A percentile compares a stretch with the other conserved stretches of the same genome.
These are phyloP conservation scores for Fusarium sp. DNA, from an alignment of 2,329 filamentous ascomycete species.

Conservation along the genomic window DNA sequence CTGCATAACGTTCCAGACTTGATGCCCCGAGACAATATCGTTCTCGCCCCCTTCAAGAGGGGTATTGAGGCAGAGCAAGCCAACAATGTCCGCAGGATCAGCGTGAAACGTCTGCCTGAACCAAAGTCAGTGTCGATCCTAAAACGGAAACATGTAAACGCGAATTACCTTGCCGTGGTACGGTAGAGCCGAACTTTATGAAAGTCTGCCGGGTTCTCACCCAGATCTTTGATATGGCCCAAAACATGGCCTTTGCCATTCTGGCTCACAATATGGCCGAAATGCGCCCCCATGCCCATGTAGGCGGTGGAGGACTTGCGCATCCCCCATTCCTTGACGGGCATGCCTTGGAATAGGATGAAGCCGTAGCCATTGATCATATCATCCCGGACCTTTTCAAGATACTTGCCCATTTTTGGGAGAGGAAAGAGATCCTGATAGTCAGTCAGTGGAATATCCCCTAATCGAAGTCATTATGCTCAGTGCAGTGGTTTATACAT, in stretches of 20 bases:
- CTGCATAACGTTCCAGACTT: constrained; percentile 85
- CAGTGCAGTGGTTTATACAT: not conserved
- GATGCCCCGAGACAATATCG: constrained; percentile 81
- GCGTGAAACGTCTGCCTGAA: constrained; percentile 70
- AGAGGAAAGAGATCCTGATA: constrained; percentile 55
- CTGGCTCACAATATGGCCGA: constrained; percentile 88
- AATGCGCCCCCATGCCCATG: constrained; percentile 85
- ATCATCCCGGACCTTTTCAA: constrained; percentile 54
- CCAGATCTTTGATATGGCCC: constrained; percentile 88
- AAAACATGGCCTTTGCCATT: constrained; percentile 86
- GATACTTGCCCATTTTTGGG: constrained; percentile 47
- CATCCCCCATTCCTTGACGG: constrained; percentile 79
- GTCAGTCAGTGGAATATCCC: not conserved
- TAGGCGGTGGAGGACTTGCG: constrained; percentile 85
- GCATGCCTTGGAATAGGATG: constrained; percentile 88
- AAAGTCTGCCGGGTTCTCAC: constrained; percentile 79
- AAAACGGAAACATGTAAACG: not conserved
- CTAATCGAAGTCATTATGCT: accelerated
- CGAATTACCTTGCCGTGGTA: constrained; percentile 62
- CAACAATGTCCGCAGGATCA: constrained; percentile 86
- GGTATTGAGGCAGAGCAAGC: constrained; percentile 82
- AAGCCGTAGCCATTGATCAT: constrained; percentile 85
- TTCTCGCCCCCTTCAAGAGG: constrained; percentile 85
- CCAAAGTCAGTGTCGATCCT: constrained; percentile 49
- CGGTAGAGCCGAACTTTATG: constrained; percentile 89